Evolutionary conservation across 495 filamentous ascomycete genomes (phyloP).

Genomic region (Aspergillus diversus): DNA sequence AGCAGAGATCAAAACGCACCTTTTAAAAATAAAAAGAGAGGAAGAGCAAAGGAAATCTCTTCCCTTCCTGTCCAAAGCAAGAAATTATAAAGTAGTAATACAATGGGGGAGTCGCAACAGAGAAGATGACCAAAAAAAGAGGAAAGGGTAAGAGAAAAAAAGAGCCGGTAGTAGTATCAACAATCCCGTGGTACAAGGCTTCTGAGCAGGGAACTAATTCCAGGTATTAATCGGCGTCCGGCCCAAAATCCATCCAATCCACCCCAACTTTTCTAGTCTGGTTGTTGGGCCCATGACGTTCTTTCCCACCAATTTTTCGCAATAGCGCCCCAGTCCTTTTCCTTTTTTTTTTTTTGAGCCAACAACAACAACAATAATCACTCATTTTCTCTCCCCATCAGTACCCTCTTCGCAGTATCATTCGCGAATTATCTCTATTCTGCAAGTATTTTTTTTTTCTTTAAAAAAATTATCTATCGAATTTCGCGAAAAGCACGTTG

Average conservation of each 20-base stretch:
- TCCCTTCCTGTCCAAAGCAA: neutral
- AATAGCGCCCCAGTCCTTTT: constrained; percentile 6
- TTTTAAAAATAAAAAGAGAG: constrained; percentile 1
- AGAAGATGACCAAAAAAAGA: neutral
- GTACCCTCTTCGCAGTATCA: too few relatives aligned
- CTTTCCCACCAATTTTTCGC: constrained; percentile 25
- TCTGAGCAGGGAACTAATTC: neutral
- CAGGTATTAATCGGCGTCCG: constrained; percentile 13
- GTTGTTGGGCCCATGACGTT: constrained; percentile 27
- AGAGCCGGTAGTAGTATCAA: constrained; percentile 7
- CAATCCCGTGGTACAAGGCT: constrained; percentile 4
- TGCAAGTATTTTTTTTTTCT: too few relatives aligned
- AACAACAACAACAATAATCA: constrained; percentile 1
- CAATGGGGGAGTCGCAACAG: neutral
- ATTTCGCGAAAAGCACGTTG: too few relatives aligned
- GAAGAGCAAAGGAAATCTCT: constrained; percentile 15
- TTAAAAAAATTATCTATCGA: too few relatives aligned
- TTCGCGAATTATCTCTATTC: too few relatives aligned
- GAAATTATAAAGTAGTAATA: constrained; percentile 15
- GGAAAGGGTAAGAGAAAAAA: constrained; percentile 15
- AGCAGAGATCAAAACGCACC: constrained; percentile 12
- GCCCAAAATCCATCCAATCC: constrained; percentile 18
- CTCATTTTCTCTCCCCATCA: neutral
- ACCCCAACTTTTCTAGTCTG: constrained; percentile 3
- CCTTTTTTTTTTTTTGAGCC: neutral